Base-by-base conservation (phyloP, 2,329 filamentous ascomycete genomes). In the Cyclaneusma minus region DNA sequence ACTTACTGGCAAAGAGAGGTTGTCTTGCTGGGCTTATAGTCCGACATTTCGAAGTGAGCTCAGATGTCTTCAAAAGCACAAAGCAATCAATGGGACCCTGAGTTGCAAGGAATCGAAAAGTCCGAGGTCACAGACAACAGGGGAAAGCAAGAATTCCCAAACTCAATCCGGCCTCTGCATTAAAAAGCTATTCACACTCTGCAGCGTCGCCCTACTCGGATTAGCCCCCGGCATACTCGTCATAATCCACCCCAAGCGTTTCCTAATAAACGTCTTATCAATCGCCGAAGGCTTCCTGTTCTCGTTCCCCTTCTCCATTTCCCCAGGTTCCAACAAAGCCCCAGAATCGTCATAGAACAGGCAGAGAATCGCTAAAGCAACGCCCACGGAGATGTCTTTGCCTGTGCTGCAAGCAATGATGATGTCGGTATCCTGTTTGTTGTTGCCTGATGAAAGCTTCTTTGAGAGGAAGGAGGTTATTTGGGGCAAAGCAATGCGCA, bases 161-260 rank as follows among this genome's bases (percentile, higher is more conserved):
- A 20, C n/a, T 20, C 18, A 20, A 9, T 13, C 13, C 22, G 7
- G 27, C 13, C 27, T 25, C 18, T 54, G 49, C 71, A 95, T 87
- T 27, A 95, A 54, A 42, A 82, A 92, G 29, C 80, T 80, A 50
- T 95, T 94, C 4, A 95, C 77, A 38, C 82, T 87, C 51, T 94
- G 85, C 19, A 95, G 55, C 0, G 85, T 94, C 13, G 80, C 65
- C 18, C 89, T 63, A 35, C 75, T 85, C 0, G 87, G 85, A 45
- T 91, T 92, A 3, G 76, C 78, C 38, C 78, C 72, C 1, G 84
- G 77, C 45, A 77, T 75, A 0, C 68, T 69, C 4, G 73, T 76
- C 50, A 87, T 81, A 39, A 95, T 80, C 59, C 74, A 78, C n/a
- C 78, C 76, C 16, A 95, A 59, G 27, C 75, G 66, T 39, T 72